Conservation (phyloP, 2,329 filamentous ascomycete genomes). For the Trichoderma oligosporum region DNA sequence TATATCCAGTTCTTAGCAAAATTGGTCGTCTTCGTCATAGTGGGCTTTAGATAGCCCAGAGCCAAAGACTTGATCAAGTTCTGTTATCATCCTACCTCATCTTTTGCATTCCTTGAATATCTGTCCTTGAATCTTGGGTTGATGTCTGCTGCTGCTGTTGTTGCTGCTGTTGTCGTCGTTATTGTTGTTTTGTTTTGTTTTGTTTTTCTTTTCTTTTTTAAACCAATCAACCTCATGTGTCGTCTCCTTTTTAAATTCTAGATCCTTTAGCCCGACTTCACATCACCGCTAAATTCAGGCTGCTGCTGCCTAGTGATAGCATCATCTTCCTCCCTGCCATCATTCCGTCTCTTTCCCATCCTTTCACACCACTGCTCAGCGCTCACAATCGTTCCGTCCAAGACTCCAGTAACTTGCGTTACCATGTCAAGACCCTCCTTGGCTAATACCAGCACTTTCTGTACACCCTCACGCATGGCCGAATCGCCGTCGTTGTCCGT, state of each 20-base stretch:
- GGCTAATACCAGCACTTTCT: conserved; percentile 78
- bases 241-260: neutral
- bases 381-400: conserved; percentile 84
- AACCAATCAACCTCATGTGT: neutral
- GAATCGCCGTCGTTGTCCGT: conserved; percentile 36
- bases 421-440: conserved; percentile 94
- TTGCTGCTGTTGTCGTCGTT: no score
- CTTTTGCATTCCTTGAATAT: neutral
- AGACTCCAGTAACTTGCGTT: conserved; percentile 79
- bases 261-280: conserved; percentile 30
- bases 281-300: conserved; percentile 28
- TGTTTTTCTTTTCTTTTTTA: neutral
- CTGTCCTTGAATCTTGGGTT: neutral
- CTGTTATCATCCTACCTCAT: conserved; percentile 7
- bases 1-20: neutral
- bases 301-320: conserved; percentile 22
- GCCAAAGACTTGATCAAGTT: conserved; percentile 7
- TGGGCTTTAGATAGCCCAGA: neutral
- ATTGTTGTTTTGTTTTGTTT: no score
- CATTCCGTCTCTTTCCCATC: conserved; percentile 50
- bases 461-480: conserved; percentile 54
- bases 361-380: conserved; percentile 89
- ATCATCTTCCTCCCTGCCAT: conserved; percentile 30
- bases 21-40: neutral
- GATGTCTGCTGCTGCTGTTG: neutral